Evolutionary conservation across 805 yeast genomes (phyloP).

Genomic region (Candida sakaeoensis): DNA sequence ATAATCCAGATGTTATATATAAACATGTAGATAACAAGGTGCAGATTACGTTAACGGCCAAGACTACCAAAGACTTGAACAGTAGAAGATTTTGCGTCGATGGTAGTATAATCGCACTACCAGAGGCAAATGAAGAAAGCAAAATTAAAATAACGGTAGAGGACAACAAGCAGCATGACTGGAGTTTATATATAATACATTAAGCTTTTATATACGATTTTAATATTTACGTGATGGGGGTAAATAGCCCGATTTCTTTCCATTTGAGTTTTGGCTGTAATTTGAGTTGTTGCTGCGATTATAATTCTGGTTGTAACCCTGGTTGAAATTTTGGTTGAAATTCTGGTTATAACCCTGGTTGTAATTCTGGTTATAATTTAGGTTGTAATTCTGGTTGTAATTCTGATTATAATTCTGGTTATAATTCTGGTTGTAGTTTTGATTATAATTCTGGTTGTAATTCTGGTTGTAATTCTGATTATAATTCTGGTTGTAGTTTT

Average conservation of each 20-base stretch:
- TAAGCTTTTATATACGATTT: no score
- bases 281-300: not conserved
- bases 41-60: slow-evolving; percentile 16
- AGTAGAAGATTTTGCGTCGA: slow-evolving; percentile 63
- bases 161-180: slow-evolving; percentile 20
- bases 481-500: slow-evolving; percentile 10
- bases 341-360: not conserved
- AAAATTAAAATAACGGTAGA: slow-evolving; percentile 14
- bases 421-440: slow-evolving; percentile 6
- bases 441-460: slow-evolving; percentile 8
- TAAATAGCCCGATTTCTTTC: slow-evolving; percentile 12
- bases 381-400: slow-evolving; percentile 1
- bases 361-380: slow-evolving; percentile 5
- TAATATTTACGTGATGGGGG: slow-evolving; percentile 8
- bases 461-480: slow-evolving; percentile 7
- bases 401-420: slow-evolving; percentile 5
- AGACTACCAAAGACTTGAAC: slow-evolving; percentile 12
- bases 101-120: slow-evolving; percentile 47
- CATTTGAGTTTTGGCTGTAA: not conserved
- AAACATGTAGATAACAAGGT: slow-evolving; percentile 24
- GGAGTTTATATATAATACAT: slow-evolving; percentile 15
- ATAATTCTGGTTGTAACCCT: not conserved
- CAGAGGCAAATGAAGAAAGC: slow-evolving; percentile 16
- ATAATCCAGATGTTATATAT: slow-evolving; percentile 48
- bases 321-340: not conserved